Evolutionary conservation across 129 eudicot species (phyloP).

Genomic region (Helichrysum umbraculigerum): DNA sequence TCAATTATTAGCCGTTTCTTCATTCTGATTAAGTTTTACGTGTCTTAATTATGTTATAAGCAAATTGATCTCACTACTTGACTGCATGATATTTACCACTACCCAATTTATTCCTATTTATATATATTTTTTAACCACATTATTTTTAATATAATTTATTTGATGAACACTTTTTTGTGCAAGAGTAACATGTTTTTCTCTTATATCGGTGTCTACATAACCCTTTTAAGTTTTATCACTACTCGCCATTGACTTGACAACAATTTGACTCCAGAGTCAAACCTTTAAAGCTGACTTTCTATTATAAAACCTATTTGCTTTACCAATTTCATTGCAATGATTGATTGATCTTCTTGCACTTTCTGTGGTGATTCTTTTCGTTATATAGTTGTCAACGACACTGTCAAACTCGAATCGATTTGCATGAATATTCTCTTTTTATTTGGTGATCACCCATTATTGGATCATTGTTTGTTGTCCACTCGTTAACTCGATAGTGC

Average conservation of each 20-base stretch:
- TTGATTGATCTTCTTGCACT: slow-evolving; percentile 2
- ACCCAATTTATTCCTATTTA: too few species aligned
- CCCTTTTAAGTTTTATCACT: neutral
- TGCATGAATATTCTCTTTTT: neutral
- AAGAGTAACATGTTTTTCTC: neutral
- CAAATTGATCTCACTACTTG: too few species aligned
- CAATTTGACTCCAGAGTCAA: neutral
- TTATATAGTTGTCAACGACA: neutral
- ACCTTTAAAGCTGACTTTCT: neutral
- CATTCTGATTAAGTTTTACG: too few species aligned
- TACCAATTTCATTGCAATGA: neutral
- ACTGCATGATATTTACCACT: too few species aligned
- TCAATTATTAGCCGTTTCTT: too few species aligned
- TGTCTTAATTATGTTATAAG: too few species aligned
- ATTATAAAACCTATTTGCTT: neutral
- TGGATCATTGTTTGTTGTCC: neutral
- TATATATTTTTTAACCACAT: too few species aligned
- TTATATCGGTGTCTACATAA: neutral
- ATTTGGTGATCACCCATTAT: neutral
- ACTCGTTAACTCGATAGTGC: slow-evolving; percentile 2
- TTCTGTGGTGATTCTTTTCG: neutral
- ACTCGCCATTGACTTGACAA: neutral
- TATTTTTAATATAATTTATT: too few species aligned
- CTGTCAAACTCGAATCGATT: neutral
- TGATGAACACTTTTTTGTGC: neutral